Conservation (phyloP, 805 yeast genomes). For the Lipomyces japonicus region DNA sequence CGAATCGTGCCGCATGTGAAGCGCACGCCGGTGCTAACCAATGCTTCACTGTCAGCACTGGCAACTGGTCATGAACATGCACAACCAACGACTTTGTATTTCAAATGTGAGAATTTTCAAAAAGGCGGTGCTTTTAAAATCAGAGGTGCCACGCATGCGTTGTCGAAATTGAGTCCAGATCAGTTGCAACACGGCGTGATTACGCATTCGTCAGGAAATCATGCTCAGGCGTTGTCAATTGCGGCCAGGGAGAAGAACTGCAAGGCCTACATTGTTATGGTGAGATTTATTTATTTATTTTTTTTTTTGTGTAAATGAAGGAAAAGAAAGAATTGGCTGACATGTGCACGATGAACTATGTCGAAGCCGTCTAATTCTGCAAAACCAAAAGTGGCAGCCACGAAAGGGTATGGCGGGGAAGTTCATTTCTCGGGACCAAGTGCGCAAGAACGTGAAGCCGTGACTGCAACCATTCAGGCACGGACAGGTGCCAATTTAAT, state of each 20-base stretch:
- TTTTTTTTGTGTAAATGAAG: too few species aligned
- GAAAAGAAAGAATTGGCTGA: constrained; percentile 46
- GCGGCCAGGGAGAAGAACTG: constrained; percentile 46
- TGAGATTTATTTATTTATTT: neutral
- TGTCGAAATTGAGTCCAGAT: constrained; percentile 43
- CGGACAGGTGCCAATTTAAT: constrained; percentile 43
- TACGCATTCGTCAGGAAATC: constrained; percentile 54
- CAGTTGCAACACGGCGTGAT: constrained; percentile 46
- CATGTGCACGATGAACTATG: constrained; percentile 42
- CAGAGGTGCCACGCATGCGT: constrained; percentile 50
- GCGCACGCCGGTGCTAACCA: constrained; percentile 15
- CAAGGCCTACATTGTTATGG: constrained; percentile 50
- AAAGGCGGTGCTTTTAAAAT: constrained; percentile 43
- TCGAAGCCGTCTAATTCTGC: constrained; percentile 48
- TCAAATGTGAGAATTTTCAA: constrained; percentile 26
- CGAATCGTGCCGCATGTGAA: constrained; percentile 7
- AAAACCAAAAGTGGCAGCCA: constrained; percentile 46
- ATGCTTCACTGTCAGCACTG: constrained; percentile 11
- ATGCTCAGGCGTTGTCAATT: constrained; percentile 52
- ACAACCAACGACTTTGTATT: constrained; percentile 5
- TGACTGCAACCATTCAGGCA: constrained; percentile 41
- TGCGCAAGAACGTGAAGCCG: constrained; percentile 48
- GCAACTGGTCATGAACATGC: neutral
- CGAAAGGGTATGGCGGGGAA: constrained; percentile 49
- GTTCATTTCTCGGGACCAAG: constrained; percentile 42